Evolutionary conservation across 108 stramenopile species (phyloP).

Genomic region (Parmales sp.): DNA sequence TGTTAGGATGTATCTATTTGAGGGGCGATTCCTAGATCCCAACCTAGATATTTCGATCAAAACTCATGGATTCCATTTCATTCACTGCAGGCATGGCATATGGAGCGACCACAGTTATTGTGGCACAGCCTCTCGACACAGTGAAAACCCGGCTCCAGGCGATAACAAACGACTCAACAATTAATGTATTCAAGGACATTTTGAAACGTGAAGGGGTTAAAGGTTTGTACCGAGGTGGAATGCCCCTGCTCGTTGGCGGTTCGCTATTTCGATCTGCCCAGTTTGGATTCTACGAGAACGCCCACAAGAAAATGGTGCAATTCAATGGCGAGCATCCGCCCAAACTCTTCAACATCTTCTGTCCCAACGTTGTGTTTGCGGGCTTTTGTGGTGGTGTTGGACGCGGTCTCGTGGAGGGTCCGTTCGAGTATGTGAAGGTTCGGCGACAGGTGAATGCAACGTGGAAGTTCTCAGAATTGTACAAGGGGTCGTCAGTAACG

Average conservation of each 20-base stretch:
- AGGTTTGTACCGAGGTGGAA: constrained; percentile 60
- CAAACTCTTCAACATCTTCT: constrained; percentile 39
- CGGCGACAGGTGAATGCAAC: constrained; percentile 48
- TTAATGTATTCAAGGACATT: constrained; percentile 36
- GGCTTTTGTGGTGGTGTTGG: constrained; percentile 67
- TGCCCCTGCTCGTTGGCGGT: constrained; percentile 64
- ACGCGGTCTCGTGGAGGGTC: constrained; percentile 63
- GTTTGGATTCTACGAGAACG: constrained; percentile 60
- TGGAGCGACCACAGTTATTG: constrained; percentile 61
- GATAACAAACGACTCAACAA: constrained; percentile 16
- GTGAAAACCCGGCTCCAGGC: constrained; percentile 55
- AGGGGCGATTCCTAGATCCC: too few relatives aligned
- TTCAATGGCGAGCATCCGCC: constrained; percentile 16
- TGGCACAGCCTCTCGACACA: constrained; percentile 75
- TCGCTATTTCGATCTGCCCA: constrained; percentile 66
- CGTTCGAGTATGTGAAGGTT: constrained; percentile 70
- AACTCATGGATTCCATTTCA: too few relatives aligned
- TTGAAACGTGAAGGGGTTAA: constrained; percentile 42
- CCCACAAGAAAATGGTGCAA: constrained; percentile 34
- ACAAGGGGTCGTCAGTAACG: constrained; percentile 59
- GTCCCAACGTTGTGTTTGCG: constrained; percentile 56
- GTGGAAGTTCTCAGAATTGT: constrained; percentile 42
- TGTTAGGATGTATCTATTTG: too few relatives aligned
- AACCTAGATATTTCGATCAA: too few relatives aligned
- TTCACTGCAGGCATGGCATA: constrained; percentile 70